phyloP scores from a whole-genome alignment of 352 stramenopile species.

The Globisporangium yorkense region DNA sequence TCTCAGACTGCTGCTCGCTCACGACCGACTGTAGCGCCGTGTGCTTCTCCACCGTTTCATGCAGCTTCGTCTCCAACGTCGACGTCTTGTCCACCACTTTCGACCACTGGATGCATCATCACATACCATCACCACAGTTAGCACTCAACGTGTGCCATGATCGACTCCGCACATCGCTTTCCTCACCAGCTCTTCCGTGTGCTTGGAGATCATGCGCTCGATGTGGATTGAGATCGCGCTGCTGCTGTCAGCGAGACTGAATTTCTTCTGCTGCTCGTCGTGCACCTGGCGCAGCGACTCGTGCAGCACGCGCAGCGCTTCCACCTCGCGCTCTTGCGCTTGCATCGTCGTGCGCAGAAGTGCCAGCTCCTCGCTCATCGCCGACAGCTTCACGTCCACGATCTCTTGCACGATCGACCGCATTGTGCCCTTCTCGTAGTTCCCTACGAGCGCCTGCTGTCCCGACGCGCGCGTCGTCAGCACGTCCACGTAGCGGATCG shows the following conservation, averaged over 20 bases:
- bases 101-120: conserved; percentile 30
- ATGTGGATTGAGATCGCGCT: conserved; percentile 63
- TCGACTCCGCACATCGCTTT: neutral
- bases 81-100: conserved; percentile 38
- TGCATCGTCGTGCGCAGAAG: conserved; percentile 43
- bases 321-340: conserved; percentile 52
- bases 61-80: conserved; percentile 27
- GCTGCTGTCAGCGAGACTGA: conserved; percentile 47
- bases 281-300: conserved; percentile 48
- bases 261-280: conserved; percentile 50
- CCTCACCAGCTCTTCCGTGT: conserved; percentile 59
- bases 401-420: conserved; percentile 60
- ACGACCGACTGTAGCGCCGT: conserved; percentile 20
- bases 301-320: conserved; percentile 48
- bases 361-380: conserved; percentile 47
- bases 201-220: conserved; percentile 54
- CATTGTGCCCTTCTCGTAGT: conserved; percentile 52
- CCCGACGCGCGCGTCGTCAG: conserved; percentile 40
- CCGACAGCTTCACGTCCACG: conserved; percentile 55
- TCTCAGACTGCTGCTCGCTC: conserved; percentile 33
- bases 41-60: conserved; percentile 22
- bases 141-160: neutral
- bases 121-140: neutral
- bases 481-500: conserved; percentile 65
- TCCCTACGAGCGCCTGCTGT: conserved; percentile 15